A percentile compares a stretch with the other conserved stretches of the same genome.
Evolutionary conservation across 441 rosid species (phyloP).

Genomic region (Metrosideros polymorpha): DNA sequence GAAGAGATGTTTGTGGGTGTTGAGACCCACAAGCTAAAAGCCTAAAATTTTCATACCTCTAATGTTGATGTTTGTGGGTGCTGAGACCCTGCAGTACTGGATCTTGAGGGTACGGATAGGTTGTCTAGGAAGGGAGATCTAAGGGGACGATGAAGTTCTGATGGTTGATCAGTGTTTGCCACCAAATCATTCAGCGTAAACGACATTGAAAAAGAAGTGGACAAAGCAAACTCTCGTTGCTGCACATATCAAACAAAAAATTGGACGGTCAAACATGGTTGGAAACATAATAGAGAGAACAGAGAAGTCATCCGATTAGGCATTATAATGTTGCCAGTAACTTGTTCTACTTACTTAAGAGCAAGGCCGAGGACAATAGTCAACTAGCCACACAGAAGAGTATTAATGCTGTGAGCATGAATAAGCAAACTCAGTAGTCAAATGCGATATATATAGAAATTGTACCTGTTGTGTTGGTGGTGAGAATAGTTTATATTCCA

Average conservation of each 20-base stretch:
- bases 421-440: not conserved
- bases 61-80: slow-evolving; percentile 15
- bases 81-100: slow-evolving; percentile 6
- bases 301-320: not conserved
- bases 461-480: not conserved
- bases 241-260: not conserved
- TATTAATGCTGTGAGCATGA: not conserved
- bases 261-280: not conserved
- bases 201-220: not conserved
- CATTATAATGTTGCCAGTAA: not conserved
- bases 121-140: not conserved
- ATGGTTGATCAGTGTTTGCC: slow-evolving; percentile 8
- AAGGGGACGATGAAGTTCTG: slow-evolving; percentile 3
- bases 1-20: too few relatives aligned
- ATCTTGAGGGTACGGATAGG: slow-evolving; percentile 14
- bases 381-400: not conserved
- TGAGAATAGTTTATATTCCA: not conserved
- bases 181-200: slow-evolving; percentile 8
- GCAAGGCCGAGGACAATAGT: not conserved
- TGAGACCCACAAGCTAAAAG: too few relatives aligned
- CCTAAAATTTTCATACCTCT: slow-evolving; percentile 21
- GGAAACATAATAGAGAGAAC: not conserved
- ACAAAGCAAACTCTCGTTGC: not conserved
- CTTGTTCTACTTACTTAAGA: not conserved
- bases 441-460: not conserved